Conservation (phyloP, 129 eudicot genomes). For the Tagetes patula region DNA sequence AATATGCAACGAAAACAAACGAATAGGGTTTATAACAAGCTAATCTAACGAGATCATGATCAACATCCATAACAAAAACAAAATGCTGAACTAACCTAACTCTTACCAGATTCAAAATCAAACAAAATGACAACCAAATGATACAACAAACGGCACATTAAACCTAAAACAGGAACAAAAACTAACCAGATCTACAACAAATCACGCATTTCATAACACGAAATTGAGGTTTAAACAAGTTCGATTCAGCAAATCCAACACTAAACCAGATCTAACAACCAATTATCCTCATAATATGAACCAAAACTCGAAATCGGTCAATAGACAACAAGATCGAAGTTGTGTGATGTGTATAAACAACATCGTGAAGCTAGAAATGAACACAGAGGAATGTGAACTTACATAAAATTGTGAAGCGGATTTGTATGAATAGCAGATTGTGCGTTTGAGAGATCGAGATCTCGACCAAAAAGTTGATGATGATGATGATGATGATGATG, state of each 20-base stretch:
- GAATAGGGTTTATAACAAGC: conserved; percentile 17
- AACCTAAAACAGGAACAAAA: conserved; percentile 10
- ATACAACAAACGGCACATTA: not conserved
- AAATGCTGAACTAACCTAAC: conserved; percentile 29
- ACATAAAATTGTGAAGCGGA: conserved; percentile 19
- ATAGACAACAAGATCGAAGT: conserved; percentile 23
- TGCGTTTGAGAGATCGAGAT: conserved; percentile 19
- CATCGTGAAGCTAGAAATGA: not conserved
- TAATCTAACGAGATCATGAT: conserved; percentile 23
- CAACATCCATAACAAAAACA: conserved; percentile 15
- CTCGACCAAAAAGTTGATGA: conserved; percentile 37
- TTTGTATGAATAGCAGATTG: conserved; percentile 25
- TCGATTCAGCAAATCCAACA: conserved; percentile 19
- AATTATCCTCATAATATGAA: not conserved
- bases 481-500: conserved; percentile 28
- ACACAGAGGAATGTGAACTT: conserved; percentile 26
- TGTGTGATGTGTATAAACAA: not conserved
- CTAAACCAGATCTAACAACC: conserved; percentile 25
- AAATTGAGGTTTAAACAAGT: conserved; percentile 26
- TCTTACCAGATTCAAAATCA: conserved; percentile 17
- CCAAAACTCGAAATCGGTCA: conserved; percentile 21
- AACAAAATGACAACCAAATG: conserved; percentile 6
- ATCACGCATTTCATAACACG: conserved; percentile 17
- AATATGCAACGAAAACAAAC: not conserved
- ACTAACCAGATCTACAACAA: conserved; percentile 34